Conservation (phyloP, 2,329 filamentous ascomycete species). For the Drechslerella dactyloides region DNA sequence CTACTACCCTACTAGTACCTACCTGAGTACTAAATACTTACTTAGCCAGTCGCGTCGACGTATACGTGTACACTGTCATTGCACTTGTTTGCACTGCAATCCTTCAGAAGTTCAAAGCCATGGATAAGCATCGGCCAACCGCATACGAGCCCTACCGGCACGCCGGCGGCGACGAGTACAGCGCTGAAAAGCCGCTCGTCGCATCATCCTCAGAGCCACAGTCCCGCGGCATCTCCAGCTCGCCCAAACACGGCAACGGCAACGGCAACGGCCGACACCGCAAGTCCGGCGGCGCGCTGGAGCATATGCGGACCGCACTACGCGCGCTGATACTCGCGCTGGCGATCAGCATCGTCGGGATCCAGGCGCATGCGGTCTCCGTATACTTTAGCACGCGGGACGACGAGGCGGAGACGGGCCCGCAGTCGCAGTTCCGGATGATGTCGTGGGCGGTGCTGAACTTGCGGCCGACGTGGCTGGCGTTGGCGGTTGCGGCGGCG, state of each 20-base stretch:
- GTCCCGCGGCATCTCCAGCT: too few species aligned
- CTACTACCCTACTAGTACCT: too few species aligned
- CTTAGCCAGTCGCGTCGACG: too few species aligned
- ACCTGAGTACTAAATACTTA: too few species aligned
- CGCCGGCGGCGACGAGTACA: background rate
- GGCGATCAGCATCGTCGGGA: background rate
- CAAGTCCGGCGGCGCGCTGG: background rate
- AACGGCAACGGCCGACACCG: background rate
- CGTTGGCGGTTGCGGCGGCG: background rate
- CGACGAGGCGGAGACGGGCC: background rate
- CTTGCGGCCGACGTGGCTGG: background rate
- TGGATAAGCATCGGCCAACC: background rate
- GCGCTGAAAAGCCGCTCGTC: too few species aligned
- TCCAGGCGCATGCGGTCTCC: background rate
- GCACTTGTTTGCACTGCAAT: too few species aligned
- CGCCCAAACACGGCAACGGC: too few species aligned
- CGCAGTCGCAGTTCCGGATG: background rate
- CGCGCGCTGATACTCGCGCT: background rate
- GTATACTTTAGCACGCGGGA: background rate
- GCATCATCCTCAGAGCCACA: background rate
- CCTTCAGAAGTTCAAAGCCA: background rate
- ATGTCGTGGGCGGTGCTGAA: background rate
- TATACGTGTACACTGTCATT: background rate
- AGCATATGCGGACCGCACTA: background rate
- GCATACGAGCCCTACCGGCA: conserved; percentile 3